These are phyloP conservation scores for Cornus florida DNA, from an alignment of 148 eudicot genomes.

Conservation along the genomic window DNA sequence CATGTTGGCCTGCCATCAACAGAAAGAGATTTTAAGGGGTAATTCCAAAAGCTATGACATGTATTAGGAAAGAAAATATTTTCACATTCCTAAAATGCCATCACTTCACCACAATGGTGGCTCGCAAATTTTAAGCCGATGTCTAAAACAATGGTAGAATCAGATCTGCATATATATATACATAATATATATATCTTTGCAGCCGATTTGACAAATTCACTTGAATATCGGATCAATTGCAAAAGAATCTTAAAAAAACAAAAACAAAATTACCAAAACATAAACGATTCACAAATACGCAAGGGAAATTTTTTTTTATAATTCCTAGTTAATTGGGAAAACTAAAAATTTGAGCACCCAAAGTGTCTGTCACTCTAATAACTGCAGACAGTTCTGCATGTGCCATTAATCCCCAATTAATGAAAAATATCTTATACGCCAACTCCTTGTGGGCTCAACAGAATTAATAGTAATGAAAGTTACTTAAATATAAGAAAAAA, in stretches of 20 bases:
- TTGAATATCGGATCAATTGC: not conserved
- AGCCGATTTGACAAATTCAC: not conserved
- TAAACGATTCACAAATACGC: not conserved
- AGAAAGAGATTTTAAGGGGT: not conserved
- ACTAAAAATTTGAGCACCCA: not conserved
- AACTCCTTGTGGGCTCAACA: not conserved
- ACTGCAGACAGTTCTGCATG: not conserved
- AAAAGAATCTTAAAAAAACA: not conserved
- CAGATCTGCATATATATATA: no score
- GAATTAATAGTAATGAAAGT: not conserved
- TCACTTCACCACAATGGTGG: no score
- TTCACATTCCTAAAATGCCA: no score
- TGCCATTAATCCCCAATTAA: not conserved
- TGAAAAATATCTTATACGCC: no score
- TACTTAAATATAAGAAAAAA: not conserved
- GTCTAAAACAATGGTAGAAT: no score
- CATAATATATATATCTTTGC: not conserved
- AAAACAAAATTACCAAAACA: not conserved
- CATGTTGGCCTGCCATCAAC: constrained; percentile 78
- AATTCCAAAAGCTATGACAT: not conserved
- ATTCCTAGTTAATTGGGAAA: not conserved
- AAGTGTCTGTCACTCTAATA: not conserved
- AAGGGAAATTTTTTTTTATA: no score
- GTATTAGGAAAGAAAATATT: not conserved
- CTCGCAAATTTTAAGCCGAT: no score